Conservation (phyloP, 2,329 filamentous ascomycete genomes). For the Malbranchea cinnamomea region DNA sequence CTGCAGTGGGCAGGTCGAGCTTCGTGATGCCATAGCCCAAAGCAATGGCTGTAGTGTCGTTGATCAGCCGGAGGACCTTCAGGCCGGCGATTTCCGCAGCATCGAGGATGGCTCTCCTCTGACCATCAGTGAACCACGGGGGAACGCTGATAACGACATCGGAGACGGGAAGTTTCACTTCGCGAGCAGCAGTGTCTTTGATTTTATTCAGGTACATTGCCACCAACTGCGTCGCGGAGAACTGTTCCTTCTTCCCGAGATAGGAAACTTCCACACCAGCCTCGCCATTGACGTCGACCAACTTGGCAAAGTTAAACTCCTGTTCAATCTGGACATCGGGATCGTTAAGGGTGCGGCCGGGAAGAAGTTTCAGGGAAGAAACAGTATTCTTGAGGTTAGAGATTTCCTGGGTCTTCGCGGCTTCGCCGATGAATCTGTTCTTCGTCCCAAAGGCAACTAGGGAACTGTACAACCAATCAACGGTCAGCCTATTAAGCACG, state of each 20-base stretch:
- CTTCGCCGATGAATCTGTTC: conserved; percentile 82
- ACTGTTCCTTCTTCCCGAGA: conserved; percentile 86
- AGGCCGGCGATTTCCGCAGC: conserved; percentile 86
- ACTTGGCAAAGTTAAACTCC: conserved; percentile 69
- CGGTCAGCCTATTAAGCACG: conserved; percentile 3
- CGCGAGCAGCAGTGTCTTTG: conserved; percentile 69
- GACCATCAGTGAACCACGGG: conserved; percentile 90
- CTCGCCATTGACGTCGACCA: conserved; percentile 85
- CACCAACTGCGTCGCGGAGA: conserved; percentile 83
- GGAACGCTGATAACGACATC: conserved; percentile 92
- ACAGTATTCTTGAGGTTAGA: conserved; percentile 99
- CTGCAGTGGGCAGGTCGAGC: conserved; percentile 70
- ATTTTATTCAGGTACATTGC: conserved; percentile 95
- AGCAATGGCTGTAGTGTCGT: conserved; percentile 92
- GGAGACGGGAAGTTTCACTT: conserved; percentile 80
- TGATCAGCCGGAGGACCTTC: conserved; percentile 86
- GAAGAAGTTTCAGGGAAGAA: conserved; percentile 78
- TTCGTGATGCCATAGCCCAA: conserved; percentile 98
- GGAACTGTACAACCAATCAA: conserved; percentile 43
- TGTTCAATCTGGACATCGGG: conserved; percentile 90
- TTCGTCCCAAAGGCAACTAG: conserved; percentile 92
- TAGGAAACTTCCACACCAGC: conserved; percentile 90
- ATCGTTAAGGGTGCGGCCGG: conserved; percentile 72
- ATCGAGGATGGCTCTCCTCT: conserved; percentile 79
- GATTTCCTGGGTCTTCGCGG: conserved; percentile 96